A percentile compares a stretch with the other conserved stretches of the same genome.
Conservation (phyloP, 2,329 filamentous ascomycete genomes). For the Hawksworthiomyces lignivorus region DNA sequence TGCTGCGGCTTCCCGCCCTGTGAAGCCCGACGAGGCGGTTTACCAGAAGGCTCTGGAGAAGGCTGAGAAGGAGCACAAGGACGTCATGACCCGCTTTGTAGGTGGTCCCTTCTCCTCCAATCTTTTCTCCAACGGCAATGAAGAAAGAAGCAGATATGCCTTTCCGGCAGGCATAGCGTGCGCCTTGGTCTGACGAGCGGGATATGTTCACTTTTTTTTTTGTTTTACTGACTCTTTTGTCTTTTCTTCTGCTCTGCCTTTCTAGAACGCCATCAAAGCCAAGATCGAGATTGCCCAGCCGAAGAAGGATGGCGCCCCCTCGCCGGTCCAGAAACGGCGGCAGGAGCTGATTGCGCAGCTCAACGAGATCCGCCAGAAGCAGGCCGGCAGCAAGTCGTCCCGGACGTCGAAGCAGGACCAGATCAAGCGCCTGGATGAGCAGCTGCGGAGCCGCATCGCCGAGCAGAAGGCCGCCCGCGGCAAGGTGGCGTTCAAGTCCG, state of each 20-base stretch:
- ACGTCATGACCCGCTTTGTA: constrained; percentile 55
- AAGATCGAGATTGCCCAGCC: constrained; percentile 81
- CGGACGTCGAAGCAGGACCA: constrained; percentile 75
- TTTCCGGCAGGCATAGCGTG: too few species aligned
- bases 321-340: constrained; percentile 71
- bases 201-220: background rate
- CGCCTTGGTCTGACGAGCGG: constrained; percentile 12
- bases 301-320: constrained; percentile 65
- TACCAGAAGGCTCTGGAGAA: constrained; percentile 74
- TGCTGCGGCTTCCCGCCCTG: constrained; percentile 54
- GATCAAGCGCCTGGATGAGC: constrained; percentile 85
- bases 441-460: constrained; percentile 73
- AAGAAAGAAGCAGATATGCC: too few species aligned
- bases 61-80: constrained; percentile 80
- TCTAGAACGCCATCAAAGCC: constrained; percentile 76
- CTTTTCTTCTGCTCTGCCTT: constrained; percentile 1
- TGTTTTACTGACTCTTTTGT: background rate
- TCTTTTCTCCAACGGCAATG: too few species aligned
- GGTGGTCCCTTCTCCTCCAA: constrained; percentile 14
- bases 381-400: constrained; percentile 78
- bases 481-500: constrained; percentile 77
- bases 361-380: constrained; percentile 77
- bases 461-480: constrained; percentile 82
- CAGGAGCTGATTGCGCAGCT: constrained; percentile 78
- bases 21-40: constrained; percentile 78